These are phyloP conservation scores for Cryptococcus sp. DNA, from an alignment of 1,284 basidiomycete species.

Conservation along the genomic window DNA sequence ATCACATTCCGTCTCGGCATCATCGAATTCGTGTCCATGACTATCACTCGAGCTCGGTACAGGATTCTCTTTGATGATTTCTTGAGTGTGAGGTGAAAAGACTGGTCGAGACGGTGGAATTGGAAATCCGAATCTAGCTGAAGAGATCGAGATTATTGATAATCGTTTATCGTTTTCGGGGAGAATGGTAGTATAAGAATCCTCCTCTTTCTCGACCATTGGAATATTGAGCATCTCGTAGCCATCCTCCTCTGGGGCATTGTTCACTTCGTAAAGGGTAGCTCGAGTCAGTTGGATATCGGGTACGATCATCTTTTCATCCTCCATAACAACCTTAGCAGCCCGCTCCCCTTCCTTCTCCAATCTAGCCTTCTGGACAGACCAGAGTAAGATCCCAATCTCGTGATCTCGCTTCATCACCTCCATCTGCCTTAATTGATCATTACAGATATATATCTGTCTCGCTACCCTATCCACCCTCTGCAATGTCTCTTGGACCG, in stretches of 20 bases:
- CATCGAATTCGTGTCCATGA: background rate
- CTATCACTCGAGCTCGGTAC: no score
- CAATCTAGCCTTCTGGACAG: background rate
- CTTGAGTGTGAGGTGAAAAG: background rate
- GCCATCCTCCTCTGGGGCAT: constrained; percentile 3
- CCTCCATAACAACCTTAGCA: background rate
- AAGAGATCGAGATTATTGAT: constrained; percentile 14
- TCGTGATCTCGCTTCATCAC: constrained; percentile 15
- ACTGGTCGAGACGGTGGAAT: background rate
- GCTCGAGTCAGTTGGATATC: background rate
- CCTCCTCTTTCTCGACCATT: background rate
- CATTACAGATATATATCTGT: constrained; percentile 27
- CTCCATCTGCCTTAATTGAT: constrained; percentile 28
- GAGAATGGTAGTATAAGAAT: background rate
- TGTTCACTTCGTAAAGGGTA: background rate
- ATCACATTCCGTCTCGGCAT: background rate
- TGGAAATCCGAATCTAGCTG: constrained; percentile 2
- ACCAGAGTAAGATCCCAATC: constrained; percentile 9
- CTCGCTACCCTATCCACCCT: constrained; percentile 21
- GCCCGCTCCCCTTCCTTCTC: background rate
- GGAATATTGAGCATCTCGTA: background rate
- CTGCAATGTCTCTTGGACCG: background rate
- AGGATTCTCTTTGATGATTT: no score
- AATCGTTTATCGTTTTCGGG: constrained; percentile 2
- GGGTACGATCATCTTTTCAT: background rate